Evolutionary conservation across 192 early-diverging fungal genomes (phyloP).

Genomic region (Entomortierella beljakovae): DNA sequence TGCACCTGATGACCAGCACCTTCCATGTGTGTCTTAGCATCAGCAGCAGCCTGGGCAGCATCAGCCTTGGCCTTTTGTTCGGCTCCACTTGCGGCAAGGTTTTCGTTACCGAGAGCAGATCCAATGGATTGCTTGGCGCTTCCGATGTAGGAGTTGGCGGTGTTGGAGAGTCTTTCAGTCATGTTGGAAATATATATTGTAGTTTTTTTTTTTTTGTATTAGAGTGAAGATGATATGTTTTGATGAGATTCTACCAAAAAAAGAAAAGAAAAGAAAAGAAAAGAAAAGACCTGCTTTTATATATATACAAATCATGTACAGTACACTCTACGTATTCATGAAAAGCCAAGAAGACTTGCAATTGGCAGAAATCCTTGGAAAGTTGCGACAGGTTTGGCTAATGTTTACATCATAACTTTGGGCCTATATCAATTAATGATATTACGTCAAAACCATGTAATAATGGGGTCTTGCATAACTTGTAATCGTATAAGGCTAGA

Average conservation of each 20-base stretch:
- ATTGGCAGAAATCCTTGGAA: too few relatives aligned
- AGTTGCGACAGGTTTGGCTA: too few relatives aligned
- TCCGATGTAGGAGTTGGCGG: conserved; percentile 27
- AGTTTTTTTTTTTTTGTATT: neutral
- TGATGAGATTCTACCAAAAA: neutral
- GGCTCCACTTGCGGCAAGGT: conserved; percentile 19
- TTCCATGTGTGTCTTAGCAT: conserved; percentile 32
- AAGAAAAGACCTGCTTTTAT: too few relatives aligned
- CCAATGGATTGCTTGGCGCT: conserved; percentile 24
- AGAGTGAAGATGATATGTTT: neutral
- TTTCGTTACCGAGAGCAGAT: conserved; percentile 15
- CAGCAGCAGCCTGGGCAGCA: conserved; percentile 11
- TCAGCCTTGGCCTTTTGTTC: conserved; percentile 25
- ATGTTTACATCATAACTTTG: too few relatives aligned
- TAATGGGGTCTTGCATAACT: too few relatives aligned
- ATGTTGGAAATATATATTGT: conserved; percentile 23
- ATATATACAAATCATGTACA: conserved; percentile 22
- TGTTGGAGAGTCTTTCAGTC: conserved; percentile 13
- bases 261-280: too few relatives aligned
- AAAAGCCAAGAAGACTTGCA: too few relatives aligned
- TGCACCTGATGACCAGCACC: conserved; percentile 19
- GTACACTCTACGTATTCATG: too few relatives aligned
- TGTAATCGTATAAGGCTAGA: too few relatives aligned
- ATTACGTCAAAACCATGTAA: too few relatives aligned
- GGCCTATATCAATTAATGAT: too few relatives aligned